These are phyloP conservation scores for Coniophora puteana DNA, from an alignment of 1,284 basidiomycete species.

Conservation along the genomic window DNA sequence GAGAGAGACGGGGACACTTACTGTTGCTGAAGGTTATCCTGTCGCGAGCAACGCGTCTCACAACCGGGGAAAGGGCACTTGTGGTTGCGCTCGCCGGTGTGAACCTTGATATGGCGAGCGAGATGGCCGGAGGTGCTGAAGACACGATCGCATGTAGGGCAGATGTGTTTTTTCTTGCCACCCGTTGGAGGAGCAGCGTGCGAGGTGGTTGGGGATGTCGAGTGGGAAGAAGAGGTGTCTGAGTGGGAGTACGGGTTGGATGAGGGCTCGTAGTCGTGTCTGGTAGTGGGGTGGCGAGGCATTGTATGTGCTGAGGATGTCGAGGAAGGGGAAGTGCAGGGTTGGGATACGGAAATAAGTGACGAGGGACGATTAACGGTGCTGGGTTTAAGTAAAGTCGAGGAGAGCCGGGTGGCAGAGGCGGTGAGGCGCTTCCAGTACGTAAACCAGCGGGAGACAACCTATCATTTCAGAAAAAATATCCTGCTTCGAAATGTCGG, in stretches of 20 bases:
- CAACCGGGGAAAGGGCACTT: slow-evolving; percentile 82
- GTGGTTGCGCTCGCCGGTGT: slow-evolving; percentile 81
- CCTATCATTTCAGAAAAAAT: slow-evolving; percentile 21
- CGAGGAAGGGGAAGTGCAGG: slow-evolving; percentile 10
- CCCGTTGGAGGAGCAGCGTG: too few species aligned
- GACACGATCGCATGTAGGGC: slow-evolving; percentile 60
- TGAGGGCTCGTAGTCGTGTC: slow-evolving; percentile 24
- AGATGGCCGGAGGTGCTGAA: slow-evolving; percentile 86
- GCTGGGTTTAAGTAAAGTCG: slow-evolving; percentile 25
- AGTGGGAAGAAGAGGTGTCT: slow-evolving; percentile 17
- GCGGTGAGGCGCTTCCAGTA: slow-evolving; percentile 23
- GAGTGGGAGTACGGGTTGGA: too few species aligned
- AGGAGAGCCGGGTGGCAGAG: slow-evolving; percentile 29
- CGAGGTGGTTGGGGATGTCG: slow-evolving; percentile 4
- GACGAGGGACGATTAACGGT: slow-evolving; percentile 21
- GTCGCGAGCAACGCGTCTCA: slow-evolving; percentile 74
- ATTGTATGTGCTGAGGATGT: too few species aligned
- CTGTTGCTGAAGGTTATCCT: slow-evolving; percentile 84
- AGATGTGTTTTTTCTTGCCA: slow-evolving; percentile 59
- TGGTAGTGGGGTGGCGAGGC: slow-evolving; percentile 25
- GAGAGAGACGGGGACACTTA: slow-evolving; percentile 36
- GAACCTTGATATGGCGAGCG: slow-evolving; percentile 75
- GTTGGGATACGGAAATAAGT: slow-evolving; percentile 23
- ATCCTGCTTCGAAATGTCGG: slow-evolving; percentile 25
- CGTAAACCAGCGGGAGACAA: slow-evolving; percentile 18